phyloP scores from a whole-genome alignment of 2,329 filamentous ascomycete species.

The Pyrenophora seminiperda region DNA sequence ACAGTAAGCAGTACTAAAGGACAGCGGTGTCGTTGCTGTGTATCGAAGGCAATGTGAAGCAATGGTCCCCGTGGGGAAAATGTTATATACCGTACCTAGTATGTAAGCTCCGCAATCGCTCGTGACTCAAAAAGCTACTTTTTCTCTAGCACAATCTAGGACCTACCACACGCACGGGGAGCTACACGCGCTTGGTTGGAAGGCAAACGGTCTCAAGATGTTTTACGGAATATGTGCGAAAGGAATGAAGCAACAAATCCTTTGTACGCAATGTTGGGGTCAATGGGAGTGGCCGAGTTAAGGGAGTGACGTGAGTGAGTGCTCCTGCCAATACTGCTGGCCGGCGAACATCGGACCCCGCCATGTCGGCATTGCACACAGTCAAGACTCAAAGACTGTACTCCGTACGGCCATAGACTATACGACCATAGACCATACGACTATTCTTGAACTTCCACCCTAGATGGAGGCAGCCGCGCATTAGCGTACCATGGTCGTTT shows the following conservation, averaged over 20 bases:
- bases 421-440: no score
- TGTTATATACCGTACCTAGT: no score
- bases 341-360: slow-evolving; percentile 14
- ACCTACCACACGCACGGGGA: slow-evolving; percentile 10
- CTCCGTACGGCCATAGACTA: no score
- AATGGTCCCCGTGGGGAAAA: slow-evolving; percentile 32
- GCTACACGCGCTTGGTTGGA: not conserved
- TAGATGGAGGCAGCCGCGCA: no score
- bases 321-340: slow-evolving; percentile 11
- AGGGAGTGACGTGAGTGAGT: no score
- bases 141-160: slow-evolving; percentile 10
- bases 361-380: slow-evolving; percentile 14
- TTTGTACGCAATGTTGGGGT: not conserved
- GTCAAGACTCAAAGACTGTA: no score
- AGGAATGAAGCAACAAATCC: not conserved
- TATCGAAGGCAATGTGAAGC: slow-evolving; percentile 5
- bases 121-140: slow-evolving; percentile 30
- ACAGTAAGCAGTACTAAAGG: slow-evolving; percentile 7
- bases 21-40: slow-evolving; percentile 9
- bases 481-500: no score
- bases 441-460: no score
- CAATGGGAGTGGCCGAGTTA: not conserved
- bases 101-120: slow-evolving; percentile 36
- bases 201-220: not conserved
- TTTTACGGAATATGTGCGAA: not conserved